Percentiles rank a stretch among this genome's conserved stretches.
Conservation (phyloP, 805 yeast species). For the Metschnikowia similis region DNA sequence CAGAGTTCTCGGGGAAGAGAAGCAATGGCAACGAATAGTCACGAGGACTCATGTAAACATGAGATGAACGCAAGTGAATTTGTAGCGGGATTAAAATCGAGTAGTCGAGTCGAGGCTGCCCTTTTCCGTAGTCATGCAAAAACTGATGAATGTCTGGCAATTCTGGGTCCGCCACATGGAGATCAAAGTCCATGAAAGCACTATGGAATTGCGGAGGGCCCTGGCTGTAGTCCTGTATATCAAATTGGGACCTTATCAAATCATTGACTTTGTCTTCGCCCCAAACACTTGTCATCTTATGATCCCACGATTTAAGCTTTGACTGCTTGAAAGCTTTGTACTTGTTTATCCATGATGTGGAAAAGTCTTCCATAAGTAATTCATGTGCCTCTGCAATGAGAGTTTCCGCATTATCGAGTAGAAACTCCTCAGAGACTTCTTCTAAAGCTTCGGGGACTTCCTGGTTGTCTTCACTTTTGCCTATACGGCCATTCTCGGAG, state of each 20-base stretch:
- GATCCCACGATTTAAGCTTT: slow-evolving; percentile 24
- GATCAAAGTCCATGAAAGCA: slow-evolving; percentile 27
- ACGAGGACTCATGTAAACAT: slow-evolving; percentile 17
- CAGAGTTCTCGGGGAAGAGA: slow-evolving; percentile 40
- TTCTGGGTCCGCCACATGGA: slow-evolving; percentile 24
- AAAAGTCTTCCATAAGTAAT: slow-evolving; percentile 23
- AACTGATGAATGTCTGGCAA: slow-evolving; percentile 36
- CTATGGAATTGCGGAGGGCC: slow-evolving; percentile 34
- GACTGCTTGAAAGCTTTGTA: slow-evolving; percentile 23
- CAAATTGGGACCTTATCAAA: slow-evolving; percentile 28
- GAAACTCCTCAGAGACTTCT: neutral
- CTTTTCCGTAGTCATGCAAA: slow-evolving; percentile 35
- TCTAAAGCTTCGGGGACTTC: slow-evolving; percentile 8
- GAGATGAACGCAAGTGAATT: slow-evolving; percentile 29
- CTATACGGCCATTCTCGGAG: neutral
- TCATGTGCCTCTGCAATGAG: slow-evolving; percentile 25
- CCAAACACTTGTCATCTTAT: slow-evolving; percentile 27
- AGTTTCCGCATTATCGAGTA: slow-evolving; percentile 23
- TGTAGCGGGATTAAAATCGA: slow-evolving; percentile 53
- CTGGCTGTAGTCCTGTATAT: slow-evolving; percentile 29
- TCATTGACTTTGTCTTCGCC: slow-evolving; percentile 31
- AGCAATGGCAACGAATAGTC: slow-evolving; percentile 45
- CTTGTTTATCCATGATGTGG: slow-evolving; percentile 33
- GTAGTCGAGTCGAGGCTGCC: slow-evolving; percentile 52
- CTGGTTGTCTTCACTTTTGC: neutral